Evolutionary conservation across 345 rosid genomes (phyloP).

Genomic region (Populus ilicifolia): DNA sequence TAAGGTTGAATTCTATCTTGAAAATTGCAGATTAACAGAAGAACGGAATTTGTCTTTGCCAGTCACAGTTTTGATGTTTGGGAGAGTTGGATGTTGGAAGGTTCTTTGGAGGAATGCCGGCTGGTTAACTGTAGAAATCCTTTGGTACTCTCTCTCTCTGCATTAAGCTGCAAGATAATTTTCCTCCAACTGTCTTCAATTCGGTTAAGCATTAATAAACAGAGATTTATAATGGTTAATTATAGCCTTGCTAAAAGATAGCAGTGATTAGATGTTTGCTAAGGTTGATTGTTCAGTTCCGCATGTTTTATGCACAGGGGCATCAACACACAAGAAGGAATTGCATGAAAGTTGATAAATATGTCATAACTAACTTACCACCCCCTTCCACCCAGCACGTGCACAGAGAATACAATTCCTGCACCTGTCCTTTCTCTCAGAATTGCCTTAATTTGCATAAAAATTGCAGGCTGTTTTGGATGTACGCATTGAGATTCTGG

Average conservation of each 20-base stretch:
- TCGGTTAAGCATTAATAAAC: background rate
- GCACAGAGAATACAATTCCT: background rate
- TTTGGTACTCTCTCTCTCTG: slow-evolving; percentile 38
- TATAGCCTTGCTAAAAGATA: background rate
- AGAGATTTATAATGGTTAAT: background rate
- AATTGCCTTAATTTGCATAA: slow-evolving; percentile 12
- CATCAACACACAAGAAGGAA: background rate
- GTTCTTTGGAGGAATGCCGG: slow-evolving; percentile 80
- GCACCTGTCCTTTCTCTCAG: background rate
- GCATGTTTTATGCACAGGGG: too few relatives aligned
- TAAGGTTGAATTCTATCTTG: slow-evolving; percentile 6
- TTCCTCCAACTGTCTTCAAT: background rate
- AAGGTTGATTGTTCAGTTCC: background rate
- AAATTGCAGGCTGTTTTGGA: slow-evolving; percentile 74
- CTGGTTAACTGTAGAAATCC: slow-evolving; percentile 87
- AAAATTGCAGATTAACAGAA: slow-evolving; percentile 76
- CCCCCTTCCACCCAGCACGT: background rate
- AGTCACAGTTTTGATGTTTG: slow-evolving; percentile 98
- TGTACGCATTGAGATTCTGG: slow-evolving; percentile 75
- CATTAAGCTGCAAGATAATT: background rate
- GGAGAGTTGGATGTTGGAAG: slow-evolving; percentile 98
- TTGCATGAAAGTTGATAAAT: background rate
- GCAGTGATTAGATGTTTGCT: background rate
- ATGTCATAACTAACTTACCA: background rate
- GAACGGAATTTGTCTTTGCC: slow-evolving; percentile 93